Evolutionary conservation across 208 protist genomes (phyloP).

Genomic region (Crithidia sp.): DNA sequence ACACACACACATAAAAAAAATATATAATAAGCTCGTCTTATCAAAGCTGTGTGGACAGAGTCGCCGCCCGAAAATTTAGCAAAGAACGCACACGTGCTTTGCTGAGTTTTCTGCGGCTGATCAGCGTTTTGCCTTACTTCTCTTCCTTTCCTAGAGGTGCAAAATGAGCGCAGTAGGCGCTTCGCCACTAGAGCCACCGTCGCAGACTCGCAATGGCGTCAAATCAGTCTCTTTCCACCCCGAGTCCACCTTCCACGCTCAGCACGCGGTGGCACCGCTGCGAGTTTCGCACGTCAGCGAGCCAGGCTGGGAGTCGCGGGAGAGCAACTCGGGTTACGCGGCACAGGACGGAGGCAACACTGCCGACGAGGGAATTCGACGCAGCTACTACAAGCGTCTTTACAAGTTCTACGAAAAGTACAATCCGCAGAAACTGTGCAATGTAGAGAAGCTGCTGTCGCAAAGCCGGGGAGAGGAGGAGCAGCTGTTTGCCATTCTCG

Average conservation of each 20-base stretch:
- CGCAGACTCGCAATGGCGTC: not conserved
- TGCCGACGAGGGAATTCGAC: constrained; percentile 28
- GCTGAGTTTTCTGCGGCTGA: too few species aligned
- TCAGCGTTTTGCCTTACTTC: too few species aligned
- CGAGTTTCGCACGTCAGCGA: constrained; percentile 32
- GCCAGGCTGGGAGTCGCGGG: constrained; percentile 50
- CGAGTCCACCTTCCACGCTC: constrained; percentile 10
- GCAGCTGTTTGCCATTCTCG: constrained; percentile 76
- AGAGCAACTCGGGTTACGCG: constrained; percentile 58
- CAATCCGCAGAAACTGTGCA: constrained; percentile 68
- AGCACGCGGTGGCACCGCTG: constrained; percentile 17
- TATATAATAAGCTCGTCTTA: too few species aligned
- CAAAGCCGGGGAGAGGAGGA: constrained; percentile 68
- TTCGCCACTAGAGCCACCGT: not conserved
- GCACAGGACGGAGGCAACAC: constrained; percentile 33
- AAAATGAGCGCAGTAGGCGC: constrained; percentile 5
- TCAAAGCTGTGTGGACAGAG: too few species aligned
- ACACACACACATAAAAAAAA: too few species aligned
- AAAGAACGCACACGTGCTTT: too few species aligned
- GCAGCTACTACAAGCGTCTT: constrained; percentile 55
- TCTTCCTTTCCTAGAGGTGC: too few species aligned
- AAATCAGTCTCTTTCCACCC: constrained; percentile 29
- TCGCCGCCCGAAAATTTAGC: too few species aligned
- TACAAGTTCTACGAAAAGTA: constrained; percentile 77
- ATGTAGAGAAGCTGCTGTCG: constrained; percentile 53